phyloP scores from a whole-genome alignment of 352 stramenopile genomes.

The Phytophthora fragariaefolia region DNA sequence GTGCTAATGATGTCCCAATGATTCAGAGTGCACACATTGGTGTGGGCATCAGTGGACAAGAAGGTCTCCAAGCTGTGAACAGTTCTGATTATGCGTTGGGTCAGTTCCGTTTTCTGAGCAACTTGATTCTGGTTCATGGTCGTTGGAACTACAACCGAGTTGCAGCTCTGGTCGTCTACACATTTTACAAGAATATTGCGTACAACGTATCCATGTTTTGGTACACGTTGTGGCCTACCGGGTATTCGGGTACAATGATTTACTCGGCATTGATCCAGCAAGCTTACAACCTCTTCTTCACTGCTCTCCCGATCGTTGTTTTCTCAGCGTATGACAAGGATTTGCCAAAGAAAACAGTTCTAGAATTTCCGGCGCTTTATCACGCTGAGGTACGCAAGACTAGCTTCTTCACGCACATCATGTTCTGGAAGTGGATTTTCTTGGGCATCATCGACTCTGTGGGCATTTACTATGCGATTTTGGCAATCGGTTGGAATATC shows the following conservation, averaged over 20 bases:
- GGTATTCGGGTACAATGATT: slow-evolving; percentile 92
- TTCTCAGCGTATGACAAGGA: slow-evolving; percentile 87
- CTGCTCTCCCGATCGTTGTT: slow-evolving; percentile 91
- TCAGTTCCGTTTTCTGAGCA: slow-evolving; percentile 83
- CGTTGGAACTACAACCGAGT: slow-evolving; percentile 90
- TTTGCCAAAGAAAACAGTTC: slow-evolving; percentile 65
- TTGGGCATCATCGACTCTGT: slow-evolving; percentile 82
- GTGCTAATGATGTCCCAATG: slow-evolving; percentile 94
- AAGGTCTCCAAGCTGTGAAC: slow-evolving; percentile 97
- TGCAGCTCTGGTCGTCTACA: slow-evolving; percentile 90
- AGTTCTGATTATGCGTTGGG: slow-evolving; percentile 85
- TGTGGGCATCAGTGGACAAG: slow-evolving; percentile 94
- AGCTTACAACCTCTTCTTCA: slow-evolving; percentile 97
- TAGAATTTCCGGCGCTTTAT: slow-evolving; percentile 76
- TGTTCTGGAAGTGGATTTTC: slow-evolving; percentile 90
- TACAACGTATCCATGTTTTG: slow-evolving; percentile 93
- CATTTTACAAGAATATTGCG: slow-evolving; percentile 93
- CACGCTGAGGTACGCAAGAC: slow-evolving; percentile 60
- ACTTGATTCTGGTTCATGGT: slow-evolving; percentile 80
- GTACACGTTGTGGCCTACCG: slow-evolving; percentile 86
- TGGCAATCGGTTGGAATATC: slow-evolving; percentile 58
- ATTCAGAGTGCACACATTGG: slow-evolving; percentile 84
- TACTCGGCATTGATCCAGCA: slow-evolving; percentile 89
- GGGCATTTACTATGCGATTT: slow-evolving; percentile 69
- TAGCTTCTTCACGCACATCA: slow-evolving; percentile 75